Evolutionary conservation across 2,329 filamentous ascomycete species (phyloP).

Genomic region (Didymella segeticola): DNA sequence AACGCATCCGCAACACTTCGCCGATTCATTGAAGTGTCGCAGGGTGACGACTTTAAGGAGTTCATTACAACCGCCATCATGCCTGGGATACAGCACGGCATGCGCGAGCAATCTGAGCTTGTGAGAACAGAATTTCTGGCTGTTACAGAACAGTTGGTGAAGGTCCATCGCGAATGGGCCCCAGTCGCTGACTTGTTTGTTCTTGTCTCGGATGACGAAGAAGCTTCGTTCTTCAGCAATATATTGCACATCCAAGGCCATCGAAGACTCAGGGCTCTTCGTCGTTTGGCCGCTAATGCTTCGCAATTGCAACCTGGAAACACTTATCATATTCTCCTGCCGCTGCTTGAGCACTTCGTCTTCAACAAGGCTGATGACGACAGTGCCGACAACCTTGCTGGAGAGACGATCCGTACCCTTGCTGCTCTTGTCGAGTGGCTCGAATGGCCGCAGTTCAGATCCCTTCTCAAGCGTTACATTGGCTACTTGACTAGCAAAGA

Average conservation of each 20-base stretch:
- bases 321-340: conserved; percentile 85
- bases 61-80: conserved; percentile 72
- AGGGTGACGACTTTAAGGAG: conserved; percentile 59
- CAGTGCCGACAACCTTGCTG: conserved; percentile 78
- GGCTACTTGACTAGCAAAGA: conserved; percentile 81
- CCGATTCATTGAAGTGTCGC: conserved; percentile 70
- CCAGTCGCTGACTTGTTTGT: conserved; percentile 75
- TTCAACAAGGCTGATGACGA: conserved; percentile 84
- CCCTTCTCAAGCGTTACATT: conserved; percentile 82
- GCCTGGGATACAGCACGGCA: conserved; percentile 76
- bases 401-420: conserved; percentile 84
- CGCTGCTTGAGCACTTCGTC: conserved; percentile 91
- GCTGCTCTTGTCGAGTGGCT: conserved; percentile 75
- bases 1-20: conserved; percentile 84
- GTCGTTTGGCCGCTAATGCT: conserved; percentile 75
- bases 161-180: conserved; percentile 71
- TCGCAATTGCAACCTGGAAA: conserved; percentile 76
- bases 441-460: conserved; percentile 90
- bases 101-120: conserved; percentile 79
- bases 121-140: conserved; percentile 83
- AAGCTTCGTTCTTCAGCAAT: conserved; percentile 89
- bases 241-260: conserved; percentile 89
- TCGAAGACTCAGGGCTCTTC: conserved; percentile 82
- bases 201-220: conserved; percentile 76
- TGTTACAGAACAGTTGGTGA: conserved; percentile 79